Evolutionary conservation across 164 flowering plant genomes (phyloP).

Genomic region (Stephania yunnanensis): DNA sequence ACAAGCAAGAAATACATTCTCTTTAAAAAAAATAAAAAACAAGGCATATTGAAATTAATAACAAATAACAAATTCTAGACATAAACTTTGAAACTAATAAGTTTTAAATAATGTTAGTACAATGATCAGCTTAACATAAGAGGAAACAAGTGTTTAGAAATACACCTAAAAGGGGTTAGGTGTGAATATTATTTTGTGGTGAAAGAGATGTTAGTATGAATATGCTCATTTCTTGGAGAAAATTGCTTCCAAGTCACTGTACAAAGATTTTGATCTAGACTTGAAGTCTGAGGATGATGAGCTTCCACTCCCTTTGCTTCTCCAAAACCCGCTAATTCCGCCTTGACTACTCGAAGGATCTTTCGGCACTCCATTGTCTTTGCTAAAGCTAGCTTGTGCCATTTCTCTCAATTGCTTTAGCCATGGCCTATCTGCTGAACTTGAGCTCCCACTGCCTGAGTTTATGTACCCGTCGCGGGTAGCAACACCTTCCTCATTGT

Average conservation of each 20-base stretch:
- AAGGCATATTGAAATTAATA: too few species aligned
- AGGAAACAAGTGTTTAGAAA: neutral
- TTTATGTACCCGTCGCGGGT: slow-evolving; percentile 31
- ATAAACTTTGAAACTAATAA: neutral
- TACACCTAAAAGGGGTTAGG: neutral
- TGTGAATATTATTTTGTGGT: neutral
- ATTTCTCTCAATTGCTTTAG: slow-evolving; percentile 68
- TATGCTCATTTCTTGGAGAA: slow-evolving; percentile 49
- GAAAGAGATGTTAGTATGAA: neutral
- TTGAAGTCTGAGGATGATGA: slow-evolving; percentile 54
- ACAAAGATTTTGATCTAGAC: slow-evolving; percentile 44
- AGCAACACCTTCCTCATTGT: slow-evolving; percentile 21
- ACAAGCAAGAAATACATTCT: too few species aligned
- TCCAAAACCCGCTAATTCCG: slow-evolving; percentile 53
- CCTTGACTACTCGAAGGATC: slow-evolving; percentile 63
- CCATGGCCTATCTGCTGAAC: slow-evolving; percentile 63
- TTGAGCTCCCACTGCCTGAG: slow-evolving; percentile 46
- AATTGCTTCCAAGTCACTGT: slow-evolving; percentile 78
- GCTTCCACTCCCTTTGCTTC: slow-evolving; percentile 56
- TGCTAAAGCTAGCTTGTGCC: slow-evolving; percentile 78
- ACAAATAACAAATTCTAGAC: too few species aligned
- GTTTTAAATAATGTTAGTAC: neutral
- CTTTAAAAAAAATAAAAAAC: too few species aligned
- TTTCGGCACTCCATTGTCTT: slow-evolving; percentile 28
- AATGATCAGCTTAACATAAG: neutral